A percentile compares a stretch with the other conserved stretches of the same genome.
Conservation (phyloP, 257 asterid species). For the Fraxinus excelsior region DNA sequence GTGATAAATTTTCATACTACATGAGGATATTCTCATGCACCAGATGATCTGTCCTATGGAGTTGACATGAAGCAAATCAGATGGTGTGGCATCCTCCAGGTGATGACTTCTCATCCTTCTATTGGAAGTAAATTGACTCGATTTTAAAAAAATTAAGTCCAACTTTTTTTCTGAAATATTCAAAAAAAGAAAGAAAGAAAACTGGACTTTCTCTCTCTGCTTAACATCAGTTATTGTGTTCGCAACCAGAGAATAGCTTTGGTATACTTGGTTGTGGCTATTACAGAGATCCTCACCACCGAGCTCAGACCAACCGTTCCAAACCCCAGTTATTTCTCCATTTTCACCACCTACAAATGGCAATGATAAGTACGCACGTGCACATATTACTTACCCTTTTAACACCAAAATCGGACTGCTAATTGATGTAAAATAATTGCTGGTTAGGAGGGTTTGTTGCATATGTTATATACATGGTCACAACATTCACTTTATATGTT, state of each 20-base stretch:
- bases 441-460: constrained; percentile 79
- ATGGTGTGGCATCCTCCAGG: constrained; percentile 94
- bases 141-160: background rate
- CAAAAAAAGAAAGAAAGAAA: too few relatives aligned
- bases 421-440: background rate
- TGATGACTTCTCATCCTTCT: constrained; percentile 18
- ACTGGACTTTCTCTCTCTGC: background rate
- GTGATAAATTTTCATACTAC: constrained; percentile 12
- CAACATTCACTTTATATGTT: constrained; percentile 62
- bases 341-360: constrained; percentile 82
- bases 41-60: constrained; percentile 58
- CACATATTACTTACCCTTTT: background rate
- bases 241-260: constrained; percentile 78
- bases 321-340: constrained; percentile 52
- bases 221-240: constrained; percentile 11
- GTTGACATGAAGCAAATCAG: constrained; percentile 76
- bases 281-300: constrained; percentile 69
- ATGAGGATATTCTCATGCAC: constrained; percentile 96
- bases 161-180: background rate
- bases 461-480: constrained; percentile 62
- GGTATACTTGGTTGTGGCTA: constrained; percentile 77
- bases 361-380: constrained; percentile 55
- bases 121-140: background rate
- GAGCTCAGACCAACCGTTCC: constrained; percentile 63
- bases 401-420: background rate